Evolutionary conservation across 2,329 filamentous ascomycete genomes (phyloP), one percentile per base, ranked within the genome.

Genomic region (Myriosclerotinia duriaeana): DNA sequence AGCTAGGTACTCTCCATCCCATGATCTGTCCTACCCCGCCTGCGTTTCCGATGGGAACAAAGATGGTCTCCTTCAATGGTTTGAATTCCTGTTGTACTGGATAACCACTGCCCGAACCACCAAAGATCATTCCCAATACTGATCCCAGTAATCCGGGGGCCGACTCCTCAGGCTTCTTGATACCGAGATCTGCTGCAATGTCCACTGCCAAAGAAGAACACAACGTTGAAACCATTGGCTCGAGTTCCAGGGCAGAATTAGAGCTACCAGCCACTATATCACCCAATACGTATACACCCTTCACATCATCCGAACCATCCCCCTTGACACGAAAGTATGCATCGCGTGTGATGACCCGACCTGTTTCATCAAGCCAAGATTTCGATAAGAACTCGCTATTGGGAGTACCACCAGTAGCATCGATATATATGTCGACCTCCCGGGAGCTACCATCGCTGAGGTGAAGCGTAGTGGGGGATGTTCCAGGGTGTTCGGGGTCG

Each of bases 291-390:
- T 84, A 85, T 48, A 84, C 78, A n/a, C 79, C 75, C 2, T 61
- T 65, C 5, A 53, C 48, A 26, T 65, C 55, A 26, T 65, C 64
- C 2, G 78, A 73, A 3, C 79, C 80, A 5, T 79, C 79, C 9
- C 70, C 74, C 9, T 59, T 26, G 53, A 82, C 80, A 26, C 82
- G 80, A 5, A 83, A 76, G 1, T 80, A 83, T n/a, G 64, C 56
- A 15, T 66, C 70, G 71, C 86, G 80, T 8, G 80, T 82, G 36
- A 76, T 76, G 54, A 88, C 80, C 74, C 81, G 83, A 17, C 81
- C 81, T 6, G 72, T 76, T 0, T 76, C 74, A 67, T 80, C 76
- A 4, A 87, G 78, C 52, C 84, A 79, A 8, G 77, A 72, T 5
- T 72, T 62, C 0, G 84, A 83, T 1, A 87, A 75, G 65, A 81